Percentiles rank a stretch among this genome's conserved stretches.
Evolutionary conservation across 495 filamentous ascomycete species (phyloP).

Genomic region (Aspergillus ellipticus): DNA sequence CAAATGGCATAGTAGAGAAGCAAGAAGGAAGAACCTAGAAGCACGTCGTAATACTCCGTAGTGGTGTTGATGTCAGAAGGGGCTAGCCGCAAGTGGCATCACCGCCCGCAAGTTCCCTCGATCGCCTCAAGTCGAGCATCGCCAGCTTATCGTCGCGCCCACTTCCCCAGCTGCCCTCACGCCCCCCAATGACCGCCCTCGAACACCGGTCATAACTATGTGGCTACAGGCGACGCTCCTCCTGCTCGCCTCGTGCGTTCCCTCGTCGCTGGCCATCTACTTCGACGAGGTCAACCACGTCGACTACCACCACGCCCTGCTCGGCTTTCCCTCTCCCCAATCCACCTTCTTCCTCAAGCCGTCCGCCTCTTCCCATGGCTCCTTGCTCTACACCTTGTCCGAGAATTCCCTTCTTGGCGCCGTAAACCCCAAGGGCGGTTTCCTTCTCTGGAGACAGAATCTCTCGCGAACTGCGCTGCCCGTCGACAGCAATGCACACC

Average conservation of each 20-base stretch:
- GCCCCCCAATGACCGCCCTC: constrained; percentile 25
- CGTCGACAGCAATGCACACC: constrained; percentile 20
- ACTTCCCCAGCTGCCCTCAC: neutral
- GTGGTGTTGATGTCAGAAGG: too few species aligned
- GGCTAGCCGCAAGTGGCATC: neutral
- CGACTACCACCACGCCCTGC: constrained; percentile 88
- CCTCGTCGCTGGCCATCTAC: constrained; percentile 63
- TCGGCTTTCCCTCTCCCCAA: constrained; percentile 74
- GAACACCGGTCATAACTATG: constrained; percentile 35
- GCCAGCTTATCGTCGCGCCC: constrained; percentile 5
- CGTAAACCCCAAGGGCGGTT: constrained; percentile 81
- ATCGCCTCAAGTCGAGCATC: neutral
- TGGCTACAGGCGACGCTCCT: constrained; percentile 44
- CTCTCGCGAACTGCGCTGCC: constrained; percentile 41
- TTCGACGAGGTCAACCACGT: constrained; percentile 85
- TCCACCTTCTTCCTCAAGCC: constrained; percentile 96
- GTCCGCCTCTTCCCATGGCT: constrained; percentile 72
- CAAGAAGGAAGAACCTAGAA: too few species aligned
- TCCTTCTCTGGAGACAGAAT: constrained; percentile 80
- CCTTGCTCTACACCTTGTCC: constrained; percentile 85
- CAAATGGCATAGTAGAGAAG: too few species aligned
- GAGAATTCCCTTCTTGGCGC: constrained; percentile 79
- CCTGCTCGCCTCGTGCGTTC: constrained; percentile 38
- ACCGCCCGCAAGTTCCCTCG: constrained; percentile 16
- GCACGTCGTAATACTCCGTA: too few species aligned